Conservation (phyloP, 176 grass and related monocot species). For the Puya raimondii region DNA sequence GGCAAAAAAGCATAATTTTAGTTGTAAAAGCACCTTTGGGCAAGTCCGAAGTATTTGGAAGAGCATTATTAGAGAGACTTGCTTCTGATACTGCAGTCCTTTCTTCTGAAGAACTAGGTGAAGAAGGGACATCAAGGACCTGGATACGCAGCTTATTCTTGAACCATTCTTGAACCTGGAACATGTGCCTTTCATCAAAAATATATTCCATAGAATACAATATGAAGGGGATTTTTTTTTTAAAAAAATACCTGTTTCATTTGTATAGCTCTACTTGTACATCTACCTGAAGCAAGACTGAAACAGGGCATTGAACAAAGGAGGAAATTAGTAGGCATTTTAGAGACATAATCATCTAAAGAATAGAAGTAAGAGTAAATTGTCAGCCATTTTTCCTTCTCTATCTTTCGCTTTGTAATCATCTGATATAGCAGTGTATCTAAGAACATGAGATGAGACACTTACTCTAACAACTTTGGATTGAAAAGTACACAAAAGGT, state of each 20-base stretch:
- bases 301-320: slow-evolving; percentile 13
- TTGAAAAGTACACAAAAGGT: neutral
- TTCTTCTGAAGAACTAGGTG: slow-evolving; percentile 32
- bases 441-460: neutral
- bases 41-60: slow-evolving; percentile 19
- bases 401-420: too few relatives aligned
- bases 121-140: slow-evolving; percentile 15
- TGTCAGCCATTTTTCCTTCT: neutral
- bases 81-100: slow-evolving; percentile 36
- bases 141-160: slow-evolving; percentile 28
- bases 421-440: neutral
- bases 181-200: slow-evolving; percentile 15
- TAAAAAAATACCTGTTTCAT: slow-evolving; percentile 29
- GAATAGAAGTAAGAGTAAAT: neutral
- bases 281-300: slow-evolving; percentile 32
- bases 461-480: neutral
- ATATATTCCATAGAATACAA: slow-evolving; percentile 3
- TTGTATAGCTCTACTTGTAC: slow-evolving; percentile 41
- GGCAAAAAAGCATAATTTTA: neutral
- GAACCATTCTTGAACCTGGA: slow-evolving; percentile 52
- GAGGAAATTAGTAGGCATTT: slow-evolving; percentile 2
- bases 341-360: slow-evolving; percentile 6
- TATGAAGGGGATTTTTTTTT: neutral
- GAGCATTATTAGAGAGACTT: slow-evolving; percentile 45
- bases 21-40: slow-evolving; percentile 19